A percentile compares a stretch with the other conserved stretches of the same genome.
phyloP scores from a whole-genome alignment of 1,284 basidiomycete genomes.

The Tausonia pullulans region DNA sequence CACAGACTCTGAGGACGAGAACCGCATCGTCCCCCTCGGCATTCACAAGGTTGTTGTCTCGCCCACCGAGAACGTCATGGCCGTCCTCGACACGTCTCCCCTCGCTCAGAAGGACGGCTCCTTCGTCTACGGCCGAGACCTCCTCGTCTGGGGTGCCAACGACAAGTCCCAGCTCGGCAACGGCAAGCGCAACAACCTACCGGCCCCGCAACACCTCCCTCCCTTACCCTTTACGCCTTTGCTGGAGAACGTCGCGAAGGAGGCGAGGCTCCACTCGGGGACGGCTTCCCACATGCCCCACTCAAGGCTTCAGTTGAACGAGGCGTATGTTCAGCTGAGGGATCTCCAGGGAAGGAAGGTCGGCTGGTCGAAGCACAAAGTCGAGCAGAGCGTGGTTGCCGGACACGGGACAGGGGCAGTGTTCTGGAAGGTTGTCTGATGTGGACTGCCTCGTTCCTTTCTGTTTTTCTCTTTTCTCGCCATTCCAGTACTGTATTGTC shows the following conservation, averaged over 20 bases:
- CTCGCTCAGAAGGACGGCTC: constrained; percentile 36
- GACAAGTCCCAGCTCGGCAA: constrained; percentile 73
- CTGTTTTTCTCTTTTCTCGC: neutral
- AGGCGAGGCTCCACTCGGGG: constrained; percentile 14
- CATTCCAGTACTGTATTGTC: neutral
- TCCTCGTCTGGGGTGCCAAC: constrained; percentile 42
- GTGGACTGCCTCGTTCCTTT: neutral
- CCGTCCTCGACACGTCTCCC: constrained; percentile 56
- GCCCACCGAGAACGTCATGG: constrained; percentile 64
- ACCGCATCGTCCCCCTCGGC: constrained; percentile 53
- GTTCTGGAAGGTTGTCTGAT: constrained; percentile 55
- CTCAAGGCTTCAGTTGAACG: constrained; percentile 35
- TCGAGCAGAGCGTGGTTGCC: constrained; percentile 55
- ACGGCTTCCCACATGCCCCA: constrained; percentile 34
- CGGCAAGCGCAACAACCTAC: constrained; percentile 62
- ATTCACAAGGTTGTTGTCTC: constrained; percentile 62
- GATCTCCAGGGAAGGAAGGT: constrained; percentile 55
- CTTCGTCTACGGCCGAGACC: constrained; percentile 38
- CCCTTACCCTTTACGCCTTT: constrained; percentile 40
- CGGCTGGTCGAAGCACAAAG: constrained; percentile 22
- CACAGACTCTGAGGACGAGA: constrained; percentile 55
- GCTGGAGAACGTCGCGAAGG: constrained; percentile 18
- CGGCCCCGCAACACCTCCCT: constrained; percentile 50
- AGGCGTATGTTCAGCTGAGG: constrained; percentile 40
- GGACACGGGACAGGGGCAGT: constrained; percentile 49